A percentile compares a stretch with the other conserved stretches of the same genome.
Conservation (phyloP, 495 filamentous ascomycete genomes). For the Xylaria nigripes region DNA sequence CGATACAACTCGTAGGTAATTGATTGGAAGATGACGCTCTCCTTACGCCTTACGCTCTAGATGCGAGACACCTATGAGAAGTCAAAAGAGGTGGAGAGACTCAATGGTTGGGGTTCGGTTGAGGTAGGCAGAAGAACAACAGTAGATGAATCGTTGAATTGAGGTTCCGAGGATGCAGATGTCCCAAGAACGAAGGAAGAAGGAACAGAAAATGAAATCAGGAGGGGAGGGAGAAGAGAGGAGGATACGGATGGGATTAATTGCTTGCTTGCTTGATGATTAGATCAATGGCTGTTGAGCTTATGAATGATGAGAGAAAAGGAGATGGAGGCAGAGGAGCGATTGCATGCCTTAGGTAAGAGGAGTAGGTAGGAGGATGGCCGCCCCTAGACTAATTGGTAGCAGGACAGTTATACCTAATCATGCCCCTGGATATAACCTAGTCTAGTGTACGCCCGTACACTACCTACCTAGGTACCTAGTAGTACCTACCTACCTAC, state of each 20-base stretch:
- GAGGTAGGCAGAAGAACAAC: neutral
- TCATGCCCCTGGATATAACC: neutral
- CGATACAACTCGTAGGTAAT: neutral
- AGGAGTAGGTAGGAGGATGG: neutral
- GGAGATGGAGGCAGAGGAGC: neutral
- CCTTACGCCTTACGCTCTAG: neutral
- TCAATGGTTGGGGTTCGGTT: neutral
- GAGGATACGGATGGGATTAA: neutral
- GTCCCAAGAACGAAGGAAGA: neutral
- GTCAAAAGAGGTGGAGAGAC: slow-evolving; percentile 1
- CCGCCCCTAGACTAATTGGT: neutral
- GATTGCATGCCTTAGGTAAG: neutral
- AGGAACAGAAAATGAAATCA: neutral
- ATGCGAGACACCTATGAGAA: neutral
- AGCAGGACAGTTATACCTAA: neutral
- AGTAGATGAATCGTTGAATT: neutral
- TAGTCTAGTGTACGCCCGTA: neutral
- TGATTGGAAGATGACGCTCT: neutral
- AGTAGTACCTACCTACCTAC: too few relatives aligned
- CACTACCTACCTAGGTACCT: too few relatives aligned
- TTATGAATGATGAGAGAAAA: neutral
- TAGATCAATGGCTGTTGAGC: neutral
- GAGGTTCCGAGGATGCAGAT: neutral
- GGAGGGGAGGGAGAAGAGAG: neutral
- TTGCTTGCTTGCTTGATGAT: neutral